A percentile compares a stretch with the other conserved stretches of the same genome.
phyloP scores from a whole-genome alignment of 192 early-diverging fungal species.

The Gamsiella multidivaricata region DNA sequence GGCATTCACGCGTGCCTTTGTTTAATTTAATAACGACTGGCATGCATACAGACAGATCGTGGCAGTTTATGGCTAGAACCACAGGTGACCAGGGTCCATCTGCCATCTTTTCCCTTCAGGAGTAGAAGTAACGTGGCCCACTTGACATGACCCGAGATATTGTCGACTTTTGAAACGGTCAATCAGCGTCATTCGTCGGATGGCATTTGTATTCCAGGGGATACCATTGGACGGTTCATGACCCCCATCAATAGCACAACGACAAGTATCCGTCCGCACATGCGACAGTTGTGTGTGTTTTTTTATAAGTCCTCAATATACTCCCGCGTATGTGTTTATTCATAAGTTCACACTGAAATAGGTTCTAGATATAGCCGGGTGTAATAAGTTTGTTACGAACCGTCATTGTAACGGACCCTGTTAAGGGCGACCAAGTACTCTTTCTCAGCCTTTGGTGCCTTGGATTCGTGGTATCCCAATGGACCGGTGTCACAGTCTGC shows the following conservation, averaged over 20 bases:
- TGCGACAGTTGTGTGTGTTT: not conserved
- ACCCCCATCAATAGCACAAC: no score
- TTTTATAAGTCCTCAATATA: not conserved
- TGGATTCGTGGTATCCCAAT: constrained; percentile 74
- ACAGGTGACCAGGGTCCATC: no score
- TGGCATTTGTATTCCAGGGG: no score
- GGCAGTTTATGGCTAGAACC: no score
- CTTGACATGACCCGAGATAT: no score
- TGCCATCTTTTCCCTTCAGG: no score
- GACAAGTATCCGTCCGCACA: not conserved
- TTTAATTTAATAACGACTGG: not conserved
- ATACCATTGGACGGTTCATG: no score
- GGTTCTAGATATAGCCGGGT: no score
- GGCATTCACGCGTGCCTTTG: not conserved
- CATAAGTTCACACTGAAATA: not conserved
- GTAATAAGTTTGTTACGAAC: constrained; percentile 21
- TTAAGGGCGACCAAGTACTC: constrained; percentile 72
- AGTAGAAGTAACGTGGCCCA: no score
- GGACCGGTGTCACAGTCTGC: constrained; percentile 82
- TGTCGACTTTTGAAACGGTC: not conserved
- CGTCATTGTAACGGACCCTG: constrained; percentile 66
- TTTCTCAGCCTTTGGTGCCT: constrained; percentile 22
- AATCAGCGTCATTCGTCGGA: not conserved
- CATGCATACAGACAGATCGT: no score
- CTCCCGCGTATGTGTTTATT: not conserved